Base-by-base conservation (phyloP, 2,329 filamentous ascomycete species). In the Lachnellula suecica region DNA sequence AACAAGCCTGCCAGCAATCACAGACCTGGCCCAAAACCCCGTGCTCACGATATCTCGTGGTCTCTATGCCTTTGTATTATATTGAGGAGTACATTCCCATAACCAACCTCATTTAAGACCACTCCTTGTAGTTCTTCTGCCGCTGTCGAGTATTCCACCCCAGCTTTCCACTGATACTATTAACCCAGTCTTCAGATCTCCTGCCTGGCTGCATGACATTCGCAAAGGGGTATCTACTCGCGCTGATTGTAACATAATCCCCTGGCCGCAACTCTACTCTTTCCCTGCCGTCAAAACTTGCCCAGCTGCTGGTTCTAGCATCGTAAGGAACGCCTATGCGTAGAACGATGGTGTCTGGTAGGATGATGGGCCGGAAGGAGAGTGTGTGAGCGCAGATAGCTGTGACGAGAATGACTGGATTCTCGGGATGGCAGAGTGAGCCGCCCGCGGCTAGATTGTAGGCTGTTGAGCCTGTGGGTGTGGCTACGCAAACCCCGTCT, bases 371-470 rank as follows among this genome's bases (percentile, higher is more conserved):
- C 10, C 94, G 82, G 78, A 97, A 97, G 2, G 90, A 96, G 3
- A 97, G 79, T 0, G 93, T 97, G 71, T 97, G 93, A 1, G 94
- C 90, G 68, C 92, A 97, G 51, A 97, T 96, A 45, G 93, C 88
- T 1, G 92, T 96, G 5, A 97, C 84, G 2, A 97, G 83, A 71
- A 97, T 96, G 44, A 97, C 92, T 0, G 93, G 94, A 68, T 97
- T 97, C 63, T 97, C 94, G 0, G 93, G 93, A 68, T 97, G 93
- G 66, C 91, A 97, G 22, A 97, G 80, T 3, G 91, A 96, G 19
- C 93, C 93, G n/a, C 94, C 94, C 0, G 93, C 92, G 0, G 92
- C 93, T 19, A 97, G 85, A 66, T 96, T 97, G 73, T 97, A 97
- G 17, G 93, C 93, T 13, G 93, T 97, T 5, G 89, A 94, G 13